Evolutionary conservation across 2,329 filamentous ascomycete species (phyloP), one percentile per base, ranked within the genome.

Genomic region (Nemania sp.): DNA sequence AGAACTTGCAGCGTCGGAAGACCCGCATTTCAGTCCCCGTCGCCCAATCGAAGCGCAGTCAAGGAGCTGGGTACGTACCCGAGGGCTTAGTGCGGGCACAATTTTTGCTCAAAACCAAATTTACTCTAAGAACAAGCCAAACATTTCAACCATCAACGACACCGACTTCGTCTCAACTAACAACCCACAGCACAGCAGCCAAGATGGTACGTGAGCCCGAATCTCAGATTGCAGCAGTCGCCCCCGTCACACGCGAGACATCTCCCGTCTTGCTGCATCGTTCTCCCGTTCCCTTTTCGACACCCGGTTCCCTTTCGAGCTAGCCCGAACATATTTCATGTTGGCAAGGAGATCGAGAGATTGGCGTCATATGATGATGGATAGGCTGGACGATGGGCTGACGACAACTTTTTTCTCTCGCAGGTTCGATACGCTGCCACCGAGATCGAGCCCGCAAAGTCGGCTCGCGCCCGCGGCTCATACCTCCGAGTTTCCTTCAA

Each of bases 401-500:
- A 72, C 60, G 39, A 57, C 45, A 43, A 48, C 9, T 32, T 61
- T 34, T 42, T 51, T 64, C 42, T 18, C 49, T 52, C 60, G 15
- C 76, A 96, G 92, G 92, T 96, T 86, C 92, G 93, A 83, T 97
- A 97, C 92, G 92, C 92, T 82, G 90, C 90, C 79, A 91, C 89
- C 78, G 87, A 92, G 80, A 94, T 96, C 79, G 85, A 90, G 76
- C 83, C 88, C 81, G 86, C 89, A 74, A 97, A 97, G 88, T 96
- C 91, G 84, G 95, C 95, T 82, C 92, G 94, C 85, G 90, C 94
- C 79, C 93, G 95, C 83, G 95, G 96, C 82, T 92, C 93, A 80
- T 99, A 98, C 87, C 91, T 99, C 76, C 92, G 95, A 80, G 94
- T 98, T 75, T 96, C 91, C 75, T 99, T 97, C 91, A 99, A 99